These are phyloP conservation scores for Priceomyces fermenticarens DNA, from an alignment of 805 yeast genomes.

Conservation along the genomic window DNA sequence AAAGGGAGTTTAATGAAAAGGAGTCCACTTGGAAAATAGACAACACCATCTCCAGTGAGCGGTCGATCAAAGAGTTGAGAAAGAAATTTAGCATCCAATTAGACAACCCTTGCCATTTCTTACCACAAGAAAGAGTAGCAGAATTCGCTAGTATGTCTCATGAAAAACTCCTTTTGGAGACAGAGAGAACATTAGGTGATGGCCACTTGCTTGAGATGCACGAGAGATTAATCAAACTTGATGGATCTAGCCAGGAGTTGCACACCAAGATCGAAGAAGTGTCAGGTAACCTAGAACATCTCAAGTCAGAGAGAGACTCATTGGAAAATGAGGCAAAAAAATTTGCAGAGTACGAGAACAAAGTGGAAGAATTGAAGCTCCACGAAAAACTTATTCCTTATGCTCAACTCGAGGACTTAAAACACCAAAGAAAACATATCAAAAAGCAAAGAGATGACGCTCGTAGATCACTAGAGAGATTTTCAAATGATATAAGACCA, in stretches of 20 bases:
- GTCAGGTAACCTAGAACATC: slow-evolving; percentile 24
- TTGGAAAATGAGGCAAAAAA: slow-evolving; percentile 46
- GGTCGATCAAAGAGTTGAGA: slow-evolving; percentile 43
- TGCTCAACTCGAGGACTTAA: slow-evolving; percentile 38
- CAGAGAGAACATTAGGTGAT: slow-evolving; percentile 75
- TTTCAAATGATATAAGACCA: slow-evolving; percentile 22
- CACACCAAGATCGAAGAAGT: slow-evolving; percentile 23
- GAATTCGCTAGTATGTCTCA: slow-evolving; percentile 83
- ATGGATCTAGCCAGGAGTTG: slow-evolving; percentile 33
- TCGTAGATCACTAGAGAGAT: slow-evolving; percentile 26
- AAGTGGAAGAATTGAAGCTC: slow-evolving; percentile 34
- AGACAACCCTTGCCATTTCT: slow-evolving; percentile 87
- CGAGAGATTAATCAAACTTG: slow-evolving; percentile 50
- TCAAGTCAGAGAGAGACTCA: slow-evolving; percentile 34
- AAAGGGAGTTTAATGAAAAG: slow-evolving; percentile 43
- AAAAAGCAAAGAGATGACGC: slow-evolving; percentile 35
- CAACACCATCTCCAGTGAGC: slow-evolving; percentile 37
- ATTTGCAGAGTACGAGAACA: slow-evolving; percentile 44
- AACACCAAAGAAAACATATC: slow-evolving; percentile 26
- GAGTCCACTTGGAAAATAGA: slow-evolving; percentile 56
- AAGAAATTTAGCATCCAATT: slow-evolving; percentile 68
- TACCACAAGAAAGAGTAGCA: slow-evolving; percentile 94
- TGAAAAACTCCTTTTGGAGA: slow-evolving; percentile 68
- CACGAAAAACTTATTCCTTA: slow-evolving; percentile 41
- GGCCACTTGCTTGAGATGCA: slow-evolving; percentile 58